These are phyloP conservation scores for Hippophae tibetana DNA, from an alignment of 306 rosid species.

Conservation along the genomic window DNA sequence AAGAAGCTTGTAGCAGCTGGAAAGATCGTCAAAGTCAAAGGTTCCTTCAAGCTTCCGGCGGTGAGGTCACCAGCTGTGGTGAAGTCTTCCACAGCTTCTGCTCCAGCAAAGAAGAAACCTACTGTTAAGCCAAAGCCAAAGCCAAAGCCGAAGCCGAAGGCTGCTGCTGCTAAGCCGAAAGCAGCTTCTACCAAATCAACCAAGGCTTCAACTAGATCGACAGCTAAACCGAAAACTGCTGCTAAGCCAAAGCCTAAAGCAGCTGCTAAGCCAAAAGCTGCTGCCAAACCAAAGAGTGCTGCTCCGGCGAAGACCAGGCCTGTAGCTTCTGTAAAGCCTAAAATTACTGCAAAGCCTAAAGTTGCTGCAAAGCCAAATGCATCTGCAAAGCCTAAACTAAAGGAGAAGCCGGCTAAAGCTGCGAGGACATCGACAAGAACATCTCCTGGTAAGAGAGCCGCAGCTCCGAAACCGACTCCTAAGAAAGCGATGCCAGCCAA, in stretches of 20 bases:
- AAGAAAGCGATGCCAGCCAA: conserved; percentile 40
- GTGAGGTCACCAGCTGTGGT: conserved; percentile 3
- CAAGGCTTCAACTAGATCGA: conserved; percentile 8
- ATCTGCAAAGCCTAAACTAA: conserved; percentile 26
- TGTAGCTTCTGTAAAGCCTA: conserved; percentile 19
- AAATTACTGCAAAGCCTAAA: conserved; percentile 20
- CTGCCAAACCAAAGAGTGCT: conserved; percentile 19
- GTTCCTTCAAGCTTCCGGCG: conserved; percentile 57
- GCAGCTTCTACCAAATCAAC: conserved; percentile 11
- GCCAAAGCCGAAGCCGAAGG: conserved; percentile 23
- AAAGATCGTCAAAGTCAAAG: conserved; percentile 59
- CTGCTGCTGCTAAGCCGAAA: conserved; percentile 24
- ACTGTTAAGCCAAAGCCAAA: conserved; percentile 31
- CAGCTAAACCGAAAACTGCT: conserved; percentile 15
- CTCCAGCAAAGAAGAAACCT: conserved; percentile 36
- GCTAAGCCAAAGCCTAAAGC: conserved; percentile 25
- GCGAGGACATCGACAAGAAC: conserved; percentile 59
- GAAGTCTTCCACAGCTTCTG: conserved; percentile 4
- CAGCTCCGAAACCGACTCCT: conserved; percentile 27
- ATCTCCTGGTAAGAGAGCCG: conserved; percentile 50
- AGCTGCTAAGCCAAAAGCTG: conserved; percentile 20
- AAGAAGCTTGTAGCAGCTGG: conserved; percentile 66
- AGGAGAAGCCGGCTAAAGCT: conserved; percentile 47
- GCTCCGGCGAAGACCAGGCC: conserved; percentile 17
- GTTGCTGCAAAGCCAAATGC: conserved; percentile 20